Base-by-base conservation (phyloP, 1,284 basidiomycete species). In the Ceratobasidium papillatum region DNA sequence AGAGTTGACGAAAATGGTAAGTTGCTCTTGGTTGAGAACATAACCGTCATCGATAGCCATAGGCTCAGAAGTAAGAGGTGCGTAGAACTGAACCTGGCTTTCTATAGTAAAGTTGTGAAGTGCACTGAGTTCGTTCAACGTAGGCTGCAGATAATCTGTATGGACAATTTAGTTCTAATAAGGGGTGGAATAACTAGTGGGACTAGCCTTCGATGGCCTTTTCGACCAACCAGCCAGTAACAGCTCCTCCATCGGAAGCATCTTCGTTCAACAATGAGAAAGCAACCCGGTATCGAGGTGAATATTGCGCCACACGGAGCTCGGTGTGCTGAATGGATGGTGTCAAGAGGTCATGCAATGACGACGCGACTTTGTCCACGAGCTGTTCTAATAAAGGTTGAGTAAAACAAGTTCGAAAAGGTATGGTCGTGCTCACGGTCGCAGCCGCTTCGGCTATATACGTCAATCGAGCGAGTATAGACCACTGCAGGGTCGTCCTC, bases 81-180 rank as follows among this genome's bases (percentile, higher is more conserved):
- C 94, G 80, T 97, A 92, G 81, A 91, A 95, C 78, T 96, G 93
- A 0, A 98, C 89, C 83, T 99, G 96, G 75, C 94, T 97, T 84
- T 99, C 96, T 66, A 98, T 86, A 2, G 93, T 94, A 80, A 97
- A 94, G 80, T 95, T 94, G 84, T 98, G 94, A 34, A 99, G 81
- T 12, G 85, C 82, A 1, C 84, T 84, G 4, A 98, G 84, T 47
- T 86, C 84, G 11, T 86, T 81, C 17, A 94, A 82, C 19, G 91
- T 84, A 0, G 94, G 93, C 25, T 84, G 80, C 34, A 98, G 83
- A 79, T 94, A 88, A 51, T 85, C 95, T 96, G 77, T 9, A 49
- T 45, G 68, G 34, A 77, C 59, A 22, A 38, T 38, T 64, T 2
- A 30, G 43, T 22, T 78, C 58, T 76, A 68, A 75, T 74, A 64